phyloP scores from a whole-genome alignment of 768 basidiomycete species.

The Dentipellis sp. region DNA sequence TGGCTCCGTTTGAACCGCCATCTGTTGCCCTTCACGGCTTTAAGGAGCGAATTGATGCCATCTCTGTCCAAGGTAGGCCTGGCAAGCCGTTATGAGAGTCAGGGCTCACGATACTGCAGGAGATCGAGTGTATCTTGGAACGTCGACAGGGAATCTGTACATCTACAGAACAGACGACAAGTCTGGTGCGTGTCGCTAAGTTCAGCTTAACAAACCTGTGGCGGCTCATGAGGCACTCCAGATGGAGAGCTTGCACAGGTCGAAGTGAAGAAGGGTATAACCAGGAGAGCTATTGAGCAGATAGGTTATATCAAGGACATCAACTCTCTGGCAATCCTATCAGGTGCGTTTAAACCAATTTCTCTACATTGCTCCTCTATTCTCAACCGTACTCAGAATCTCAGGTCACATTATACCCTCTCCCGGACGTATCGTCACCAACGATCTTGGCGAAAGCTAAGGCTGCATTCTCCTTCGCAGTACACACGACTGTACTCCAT shows the following conservation, averaged over 20 bases:
- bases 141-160: slow-evolving; percentile 44
- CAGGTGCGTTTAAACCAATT: slow-evolving; percentile 42
- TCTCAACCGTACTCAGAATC: slow-evolving; percentile 40
- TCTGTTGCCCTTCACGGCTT: slow-evolving; percentile 6
- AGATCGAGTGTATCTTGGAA: slow-evolving; percentile 55
- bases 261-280: slow-evolving; percentile 59
- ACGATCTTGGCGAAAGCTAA: slow-evolving; percentile 71
- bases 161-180: slow-evolving; percentile 38
- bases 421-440: slow-evolving; percentile 63
- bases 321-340: slow-evolving; percentile 77
- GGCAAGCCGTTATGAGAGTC: not conserved
- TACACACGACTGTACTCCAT: slow-evolving; percentile 54
- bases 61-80: slow-evolving; percentile 9
- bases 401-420: slow-evolving; percentile 62
- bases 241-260: slow-evolving; percentile 32
- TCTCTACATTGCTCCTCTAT: not conserved
- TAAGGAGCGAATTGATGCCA: slow-evolving; percentile 11
- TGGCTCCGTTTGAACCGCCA: slow-evolving; percentile 14
- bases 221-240: slow-evolving; percentile 18
- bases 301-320: slow-evolving; percentile 78
- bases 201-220: not conserved
- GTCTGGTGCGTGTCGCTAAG: slow-evolving; percentile 23
- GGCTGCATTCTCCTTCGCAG: slow-evolving; percentile 74
- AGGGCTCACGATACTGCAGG: slow-evolving; percentile 21
- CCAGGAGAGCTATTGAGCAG: slow-evolving; percentile 75